These are phyloP conservation scores for Sphagnum contortum DNA, from an alignment of 225 moss, liverwort and hornwort genomes.

Conservation along the genomic window DNA sequence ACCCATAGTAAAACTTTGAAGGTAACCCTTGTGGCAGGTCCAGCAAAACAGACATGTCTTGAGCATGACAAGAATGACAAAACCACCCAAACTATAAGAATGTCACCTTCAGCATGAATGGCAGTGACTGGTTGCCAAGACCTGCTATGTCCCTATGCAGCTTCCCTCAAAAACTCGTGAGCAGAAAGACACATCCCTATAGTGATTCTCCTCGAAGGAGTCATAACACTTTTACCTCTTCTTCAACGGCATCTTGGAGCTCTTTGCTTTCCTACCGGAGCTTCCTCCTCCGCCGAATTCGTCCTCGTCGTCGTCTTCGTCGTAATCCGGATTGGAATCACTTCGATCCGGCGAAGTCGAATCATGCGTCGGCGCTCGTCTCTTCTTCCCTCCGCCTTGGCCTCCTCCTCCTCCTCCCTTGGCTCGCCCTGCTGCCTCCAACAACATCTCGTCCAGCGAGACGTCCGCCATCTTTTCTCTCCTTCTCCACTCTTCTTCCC, in stretches of 20 bases:
- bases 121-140: too few species aligned
- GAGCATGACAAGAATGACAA: too few species aligned
- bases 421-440: constrained; percentile 87
- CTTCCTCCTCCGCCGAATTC: constrained; percentile 58
- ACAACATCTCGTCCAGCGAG: constrained; percentile 81
- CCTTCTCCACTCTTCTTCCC: too few species aligned
- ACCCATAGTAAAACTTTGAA: too few species aligned
- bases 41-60: too few species aligned
- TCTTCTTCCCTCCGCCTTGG: constrained; percentile 53
- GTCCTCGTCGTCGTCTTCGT: constrained; percentile 61
- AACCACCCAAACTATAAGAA: too few species aligned
- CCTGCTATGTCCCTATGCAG: too few species aligned
- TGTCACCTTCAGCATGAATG: too few species aligned
- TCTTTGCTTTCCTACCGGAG: constrained; percentile 49
- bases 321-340: constrained; percentile 81
- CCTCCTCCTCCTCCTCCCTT: constrained; percentile 54
- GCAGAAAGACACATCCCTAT: too few species aligned
- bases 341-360: constrained; percentile 89
- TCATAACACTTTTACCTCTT: constrained; percentile 34
- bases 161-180: too few species aligned
- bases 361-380: constrained; percentile 49
- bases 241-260: constrained; percentile 91
- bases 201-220: too few species aligned
- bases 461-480: constrained; percentile 54
- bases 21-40: too few species aligned